Evolutionary conservation across 2,329 filamentous ascomycete genomes (phyloP), one percentile per base, ranked within the genome.

Genomic region (Penicillium sp.): DNA sequence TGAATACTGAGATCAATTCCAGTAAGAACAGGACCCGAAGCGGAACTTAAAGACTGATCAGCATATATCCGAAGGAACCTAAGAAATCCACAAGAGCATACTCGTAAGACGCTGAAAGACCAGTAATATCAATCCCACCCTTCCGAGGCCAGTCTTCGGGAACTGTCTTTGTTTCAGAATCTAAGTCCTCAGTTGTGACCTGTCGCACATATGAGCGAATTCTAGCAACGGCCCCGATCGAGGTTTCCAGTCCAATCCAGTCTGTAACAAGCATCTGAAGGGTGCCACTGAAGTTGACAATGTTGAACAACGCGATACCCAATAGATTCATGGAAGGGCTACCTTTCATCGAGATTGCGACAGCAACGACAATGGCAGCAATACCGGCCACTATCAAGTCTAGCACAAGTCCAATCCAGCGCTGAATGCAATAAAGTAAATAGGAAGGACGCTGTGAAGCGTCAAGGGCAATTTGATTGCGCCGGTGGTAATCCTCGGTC

Each of bases 151-250:
- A 73, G 29, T 60, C 57, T 1, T 61, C 52, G 0, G 66, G 63
- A 3, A 64, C 59, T 3, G 47, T 50, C 21, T 62, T 54, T 22
- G 66, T 59, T 52, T 77, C 73, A 4, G 51, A 57, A 13, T 55
- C 55, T 37, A 63, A 61, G 35, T 75, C 64, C 54, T 76, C 73
- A 3, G 62, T 63, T 4, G 65, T 57, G 1, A 69, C 68, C 35
- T 66, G 64, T 6, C 64, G 62, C 3, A 67, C 68, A 53, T 78
- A 78, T 19, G 69, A 71, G 53, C 74, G 75, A 49, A 79, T 71
- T 24, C 63, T 57, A 28, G 57, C 48, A 38, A 61, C 51, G 3
- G 58, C 59, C 2, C 59, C 58, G 33, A 61, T 58, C 0, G 57
- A 58, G 12, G 53, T 59, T 29, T 61, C 59, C 22, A 61, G 44